Evolutionary conservation across 83 land plant species (phyloP).

Genomic region (Diphasiastrum complanatum): DNA sequence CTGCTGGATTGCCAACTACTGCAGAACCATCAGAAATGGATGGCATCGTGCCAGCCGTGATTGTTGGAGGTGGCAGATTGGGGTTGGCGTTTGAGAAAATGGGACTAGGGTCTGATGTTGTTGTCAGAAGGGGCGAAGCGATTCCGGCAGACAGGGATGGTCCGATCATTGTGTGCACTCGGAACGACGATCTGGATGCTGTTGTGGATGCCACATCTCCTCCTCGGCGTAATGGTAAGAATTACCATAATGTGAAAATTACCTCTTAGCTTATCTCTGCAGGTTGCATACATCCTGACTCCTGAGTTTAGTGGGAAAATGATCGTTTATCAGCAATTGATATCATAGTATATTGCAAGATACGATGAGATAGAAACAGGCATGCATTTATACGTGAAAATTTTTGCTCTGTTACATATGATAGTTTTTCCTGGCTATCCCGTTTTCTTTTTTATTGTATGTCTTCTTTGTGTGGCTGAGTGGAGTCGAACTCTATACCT

Average conservation of each 20-base stretch:
- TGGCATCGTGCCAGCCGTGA: slow-evolving; percentile 60
- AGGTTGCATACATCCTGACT: neutral
- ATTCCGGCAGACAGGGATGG: slow-evolving; percentile 69
- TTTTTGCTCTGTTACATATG: too few relatives aligned
- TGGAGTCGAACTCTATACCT: too few relatives aligned
- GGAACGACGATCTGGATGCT: slow-evolving; percentile 83
- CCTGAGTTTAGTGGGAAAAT: too few relatives aligned
- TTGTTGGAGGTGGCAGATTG: slow-evolving; percentile 85
- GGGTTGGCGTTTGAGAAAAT: slow-evolving; percentile 64
- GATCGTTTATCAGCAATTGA: too few relatives aligned
- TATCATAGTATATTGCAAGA: too few relatives aligned
- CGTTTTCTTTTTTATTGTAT: too few relatives aligned
- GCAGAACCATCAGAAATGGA: slow-evolving; percentile 20
- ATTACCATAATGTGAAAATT: neutral
- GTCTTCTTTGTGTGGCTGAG: too few relatives aligned
- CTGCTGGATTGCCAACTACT: too few relatives aligned
- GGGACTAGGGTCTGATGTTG: slow-evolving; percentile 67
- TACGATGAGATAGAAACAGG: too few relatives aligned
- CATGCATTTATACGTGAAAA: too few relatives aligned
- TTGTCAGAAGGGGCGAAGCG: slow-evolving; percentile 63
- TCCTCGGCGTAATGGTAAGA: slow-evolving; percentile 69
- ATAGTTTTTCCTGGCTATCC: too few relatives aligned
- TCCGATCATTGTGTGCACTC: slow-evolving; percentile 88
- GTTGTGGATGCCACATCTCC: slow-evolving; percentile 79
- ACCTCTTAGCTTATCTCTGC: neutral